These are phyloP conservation scores for Backusella psychrophila DNA, from an alignment of 192 early-diverging fungal genomes.

Conservation along the genomic window DNA sequence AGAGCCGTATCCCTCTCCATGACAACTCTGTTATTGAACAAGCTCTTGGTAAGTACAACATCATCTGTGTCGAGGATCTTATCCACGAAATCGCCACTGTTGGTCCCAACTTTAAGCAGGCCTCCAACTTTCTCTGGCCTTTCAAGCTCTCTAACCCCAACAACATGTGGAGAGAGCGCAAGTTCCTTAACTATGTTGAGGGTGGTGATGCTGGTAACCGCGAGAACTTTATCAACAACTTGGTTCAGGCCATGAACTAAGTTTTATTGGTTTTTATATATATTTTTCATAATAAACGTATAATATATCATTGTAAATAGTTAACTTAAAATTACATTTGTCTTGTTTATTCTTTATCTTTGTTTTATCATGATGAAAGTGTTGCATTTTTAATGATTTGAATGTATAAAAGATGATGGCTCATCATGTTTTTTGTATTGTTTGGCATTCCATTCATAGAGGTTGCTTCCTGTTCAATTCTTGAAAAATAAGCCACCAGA, in stretches of 20 bases:
- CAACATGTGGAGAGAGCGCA: conserved; percentile 92
- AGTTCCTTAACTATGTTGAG: conserved; percentile 94
- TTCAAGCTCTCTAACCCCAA: conserved; percentile 99
- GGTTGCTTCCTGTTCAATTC: neutral
- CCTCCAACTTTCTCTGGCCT: conserved; percentile 99
- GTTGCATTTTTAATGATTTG: neutral
- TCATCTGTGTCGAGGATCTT: conserved; percentile 97
- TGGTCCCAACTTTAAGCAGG: conserved; percentile 91
- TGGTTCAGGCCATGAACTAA: conserved; percentile 96
- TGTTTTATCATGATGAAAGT: neutral
- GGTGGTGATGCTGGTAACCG: conserved; percentile 97
- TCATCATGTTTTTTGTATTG: neutral
- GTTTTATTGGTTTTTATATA: neutral
- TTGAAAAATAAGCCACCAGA: neutral
- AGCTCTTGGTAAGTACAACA: conserved; percentile 88
- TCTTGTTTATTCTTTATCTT: neutral
- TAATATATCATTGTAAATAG: conserved; percentile 8
- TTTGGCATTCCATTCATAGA: neutral
- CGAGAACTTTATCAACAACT: conserved; percentile 93
- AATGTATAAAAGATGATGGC: no score
- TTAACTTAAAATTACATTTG: neutral
- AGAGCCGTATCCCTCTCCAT: conserved; percentile 72
- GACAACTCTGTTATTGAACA: conserved; percentile 97
- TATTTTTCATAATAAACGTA: neutral
- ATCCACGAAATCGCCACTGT: conserved; percentile 99